Evolutionary conservation across 2,329 filamentous ascomycete species (phyloP), one percentile per base, ranked within the genome.

Genomic region (Achaetomium macrosporum): DNA sequence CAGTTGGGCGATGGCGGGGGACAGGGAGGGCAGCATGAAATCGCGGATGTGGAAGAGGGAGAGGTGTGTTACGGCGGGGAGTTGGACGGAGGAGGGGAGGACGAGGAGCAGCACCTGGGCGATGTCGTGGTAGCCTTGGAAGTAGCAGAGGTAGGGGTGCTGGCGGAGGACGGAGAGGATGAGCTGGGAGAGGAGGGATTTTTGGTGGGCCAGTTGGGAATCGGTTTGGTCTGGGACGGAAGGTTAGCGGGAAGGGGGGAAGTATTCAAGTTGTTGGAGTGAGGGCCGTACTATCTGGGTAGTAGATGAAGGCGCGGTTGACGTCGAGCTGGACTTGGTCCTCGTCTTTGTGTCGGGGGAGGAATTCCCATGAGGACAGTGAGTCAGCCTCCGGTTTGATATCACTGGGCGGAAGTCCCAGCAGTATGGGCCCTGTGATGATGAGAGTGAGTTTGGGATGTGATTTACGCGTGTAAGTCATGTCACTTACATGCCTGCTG

Each of bases 91-190:
- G 10, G 81, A 72, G 0, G 85, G 85, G 4, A 99, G 77, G 11
- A 96, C 91, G 13, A 99, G 79, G 39, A 97, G 80, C 55, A 99
- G 79, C 20, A 99, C 93, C 71, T 99, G 95, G 62, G 89, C 93
- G 64, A 99, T 97, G 72, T 99, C 93, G 70, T 99, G 93, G 68
- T 95, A 99, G 67, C 93, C 93, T 73, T 99, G 93, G 69, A 99
- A 99, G 72, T 99, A 99, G 74, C 84, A 90, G 35, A 99, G 81
- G 67, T 85, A 84, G 15, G 91, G 90, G 63, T 95, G 79, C 33
- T 81, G 81, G 49, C 95, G 85, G 42, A 99, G 79, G 13, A 95
- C 83, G 59, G 87, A 79, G 47, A 82, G 81, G 63, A 99, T 97
- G 47, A 99, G 77, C 57, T 82, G 73, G 8, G 84, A 92, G 2